Percentiles rank a stretch among this genome's conserved stretches.
Conservation (phyloP, 1,284 basidiomycete genomes). For the Apiotrichum brassicae region DNA sequence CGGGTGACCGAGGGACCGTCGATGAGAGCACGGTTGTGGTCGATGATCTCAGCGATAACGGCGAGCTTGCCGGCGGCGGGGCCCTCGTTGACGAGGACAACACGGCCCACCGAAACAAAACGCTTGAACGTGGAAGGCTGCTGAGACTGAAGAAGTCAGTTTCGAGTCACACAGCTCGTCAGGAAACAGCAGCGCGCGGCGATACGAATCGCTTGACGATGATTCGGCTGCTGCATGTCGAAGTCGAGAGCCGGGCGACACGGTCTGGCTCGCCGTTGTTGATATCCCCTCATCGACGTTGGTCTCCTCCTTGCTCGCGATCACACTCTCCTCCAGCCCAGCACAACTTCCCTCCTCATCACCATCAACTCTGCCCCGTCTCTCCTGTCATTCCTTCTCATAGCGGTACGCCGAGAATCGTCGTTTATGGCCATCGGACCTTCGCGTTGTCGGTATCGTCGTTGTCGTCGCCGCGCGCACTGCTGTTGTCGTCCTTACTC, state of each 20-base stretch:
- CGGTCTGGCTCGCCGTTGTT: no score
- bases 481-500: slow-evolving; percentile 6
- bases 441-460: background rate
- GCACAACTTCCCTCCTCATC: no score
- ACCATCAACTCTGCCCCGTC: no score
- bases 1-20: slow-evolving; percentile 92
- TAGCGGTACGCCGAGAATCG: no score
- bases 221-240: background rate
- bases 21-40: slow-evolving; percentile 97
- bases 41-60: slow-evolving; percentile 94
- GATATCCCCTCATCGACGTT: no score
- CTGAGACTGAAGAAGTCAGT: no score
- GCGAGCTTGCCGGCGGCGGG: slow-evolving; percentile 84
- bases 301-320: no score
- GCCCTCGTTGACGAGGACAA: slow-evolving; percentile 90
- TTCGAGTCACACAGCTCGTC: background rate
- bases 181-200: background rate
- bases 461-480: background rate
- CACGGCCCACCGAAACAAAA: slow-evolving; percentile 98
- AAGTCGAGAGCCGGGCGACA: no score
- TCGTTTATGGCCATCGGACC: background rate
- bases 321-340: no score
- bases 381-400: no score
- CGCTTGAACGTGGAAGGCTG: slow-evolving; percentile 82
- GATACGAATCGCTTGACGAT: background rate